These are phyloP conservation scores for Amyloporia xantha DNA, from an alignment of 768 basidiomycete genomes.

Conservation along the genomic window DNA sequence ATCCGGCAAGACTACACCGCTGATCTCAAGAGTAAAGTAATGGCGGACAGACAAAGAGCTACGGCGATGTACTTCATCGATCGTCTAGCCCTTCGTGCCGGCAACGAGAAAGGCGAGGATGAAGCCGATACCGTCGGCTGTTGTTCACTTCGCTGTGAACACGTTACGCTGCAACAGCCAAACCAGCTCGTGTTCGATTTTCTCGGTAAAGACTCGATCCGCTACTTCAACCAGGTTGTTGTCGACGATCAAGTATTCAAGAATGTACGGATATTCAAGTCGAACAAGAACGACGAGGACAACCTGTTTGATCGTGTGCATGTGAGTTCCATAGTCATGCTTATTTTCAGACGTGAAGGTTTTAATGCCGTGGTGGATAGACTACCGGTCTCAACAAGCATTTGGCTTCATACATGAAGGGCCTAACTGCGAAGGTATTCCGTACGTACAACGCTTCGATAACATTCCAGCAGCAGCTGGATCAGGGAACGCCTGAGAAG, in stretches of 20 bases:
- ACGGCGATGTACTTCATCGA: constrained; percentile 99
- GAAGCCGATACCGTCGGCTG: constrained; percentile 99
- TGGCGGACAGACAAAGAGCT: constrained; percentile 94
- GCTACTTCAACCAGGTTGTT: constrained; percentile 88
- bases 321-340: constrained; percentile 40
- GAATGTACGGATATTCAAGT: constrained; percentile 96
- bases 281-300: constrained; percentile 82
- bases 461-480: constrained; percentile 89
- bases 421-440: constrained; percentile 97
- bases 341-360: background rate
- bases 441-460: constrained; percentile 99
- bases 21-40: constrained; percentile 85
- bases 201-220: constrained; percentile 97
- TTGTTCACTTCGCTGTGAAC: constrained; percentile 95
- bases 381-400: constrained; percentile 87
- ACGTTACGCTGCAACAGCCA: constrained; percentile 86
- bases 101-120: constrained; percentile 99
- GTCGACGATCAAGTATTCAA: constrained; percentile 95
- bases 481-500: constrained; percentile 59
- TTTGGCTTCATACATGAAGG: constrained; percentile 90
- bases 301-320: constrained; percentile 92
- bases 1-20: constrained; percentile 84
- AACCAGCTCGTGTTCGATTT: constrained; percentile 93
- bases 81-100: constrained; percentile 91
- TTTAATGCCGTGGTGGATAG: constrained; percentile 37